Percentiles rank a stretch among this genome's conserved stretches.
Evolutionary conservation across 192 early-diverging fungal genomes (phyloP).

Genomic region (Coemansia sp.): DNA sequence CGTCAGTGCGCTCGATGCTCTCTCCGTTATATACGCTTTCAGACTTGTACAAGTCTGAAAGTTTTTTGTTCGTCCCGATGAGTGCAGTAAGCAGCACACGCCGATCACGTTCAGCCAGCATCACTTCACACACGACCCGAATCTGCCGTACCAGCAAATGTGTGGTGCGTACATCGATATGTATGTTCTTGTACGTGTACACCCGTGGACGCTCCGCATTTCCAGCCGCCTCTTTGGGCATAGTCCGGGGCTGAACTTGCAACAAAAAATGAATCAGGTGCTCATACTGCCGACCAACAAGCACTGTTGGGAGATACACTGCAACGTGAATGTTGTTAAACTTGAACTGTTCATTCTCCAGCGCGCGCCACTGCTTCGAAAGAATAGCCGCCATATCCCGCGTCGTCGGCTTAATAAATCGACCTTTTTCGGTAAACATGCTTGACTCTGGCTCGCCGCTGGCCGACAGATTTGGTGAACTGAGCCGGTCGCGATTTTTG

Average conservation of each 20-base stretch:
- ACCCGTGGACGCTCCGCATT: neutral
- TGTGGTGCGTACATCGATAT: slow-evolving; percentile 14
- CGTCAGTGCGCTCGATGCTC: slow-evolving; percentile 5
- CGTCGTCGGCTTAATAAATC: slow-evolving; percentile 5
- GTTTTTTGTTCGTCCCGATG: slow-evolving; percentile 5
- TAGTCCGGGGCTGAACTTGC: slow-evolving; percentile 20
- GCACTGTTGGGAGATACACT: slow-evolving; percentile 43
- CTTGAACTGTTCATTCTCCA: slow-evolving; percentile 35
- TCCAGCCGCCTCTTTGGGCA: neutral
- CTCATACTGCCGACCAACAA: slow-evolving; percentile 39
- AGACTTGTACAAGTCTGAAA: slow-evolving; percentile 3
- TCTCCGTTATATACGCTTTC: neutral
- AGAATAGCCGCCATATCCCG: slow-evolving; percentile 27
- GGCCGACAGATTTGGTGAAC: neutral
- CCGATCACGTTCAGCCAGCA: slow-evolving; percentile 28
- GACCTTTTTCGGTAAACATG: slow-evolving; percentile 4
- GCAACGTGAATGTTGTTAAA: slow-evolving; percentile 47
- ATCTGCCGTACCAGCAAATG: slow-evolving; percentile 21
- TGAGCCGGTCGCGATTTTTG: neutral
- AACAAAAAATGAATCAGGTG: slow-evolving; percentile 34
- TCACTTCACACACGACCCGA: slow-evolving; percentile 8
- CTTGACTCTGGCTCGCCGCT: neutral
- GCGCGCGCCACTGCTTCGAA: slow-evolving; percentile 23
- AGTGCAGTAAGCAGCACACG: slow-evolving; percentile 34
- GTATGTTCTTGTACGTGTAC: slow-evolving; percentile 23